Conservation (phyloP, 345 rosid genomes). For the Cochlearia excelsa region DNA sequence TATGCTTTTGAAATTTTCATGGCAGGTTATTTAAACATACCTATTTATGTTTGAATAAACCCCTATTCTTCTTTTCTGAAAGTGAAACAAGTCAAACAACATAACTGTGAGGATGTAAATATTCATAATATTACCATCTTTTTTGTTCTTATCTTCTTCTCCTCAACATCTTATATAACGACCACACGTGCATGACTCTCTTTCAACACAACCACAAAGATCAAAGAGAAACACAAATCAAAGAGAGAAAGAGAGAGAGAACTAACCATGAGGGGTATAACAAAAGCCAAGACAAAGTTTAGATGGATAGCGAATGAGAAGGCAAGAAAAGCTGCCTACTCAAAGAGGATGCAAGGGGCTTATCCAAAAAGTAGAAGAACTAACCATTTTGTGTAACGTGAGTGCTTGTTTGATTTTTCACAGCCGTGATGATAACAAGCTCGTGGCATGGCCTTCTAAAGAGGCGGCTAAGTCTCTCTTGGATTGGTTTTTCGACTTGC, state of each 20-base stretch:
- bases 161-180: neutral
- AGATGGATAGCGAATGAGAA: neutral
- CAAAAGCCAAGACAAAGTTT: neutral
- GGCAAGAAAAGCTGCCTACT: neutral
- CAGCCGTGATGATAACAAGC: neutral
- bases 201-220: too few species aligned
- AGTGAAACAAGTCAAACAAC: too few species aligned
- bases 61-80: too few species aligned
- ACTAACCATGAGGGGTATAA: neutral
- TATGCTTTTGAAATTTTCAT: too few species aligned
- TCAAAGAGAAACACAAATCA: too few species aligned
- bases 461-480: conserved; percentile 2
- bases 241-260: too few species aligned
- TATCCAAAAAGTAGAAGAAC: neutral
- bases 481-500: neutral
- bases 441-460: conserved; percentile 10
- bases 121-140: too few species aligned
- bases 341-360: neutral
- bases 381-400: neutral
- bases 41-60: too few species aligned
- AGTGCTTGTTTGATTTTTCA: neutral
- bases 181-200: too few species aligned
- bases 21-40: too few species aligned
- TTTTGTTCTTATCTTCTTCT: neutral
- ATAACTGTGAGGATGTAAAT: too few species aligned